Conservation (phyloP, 228 moss, liverwort and hornwort genomes). For the Sphagnum fallax region DNA sequence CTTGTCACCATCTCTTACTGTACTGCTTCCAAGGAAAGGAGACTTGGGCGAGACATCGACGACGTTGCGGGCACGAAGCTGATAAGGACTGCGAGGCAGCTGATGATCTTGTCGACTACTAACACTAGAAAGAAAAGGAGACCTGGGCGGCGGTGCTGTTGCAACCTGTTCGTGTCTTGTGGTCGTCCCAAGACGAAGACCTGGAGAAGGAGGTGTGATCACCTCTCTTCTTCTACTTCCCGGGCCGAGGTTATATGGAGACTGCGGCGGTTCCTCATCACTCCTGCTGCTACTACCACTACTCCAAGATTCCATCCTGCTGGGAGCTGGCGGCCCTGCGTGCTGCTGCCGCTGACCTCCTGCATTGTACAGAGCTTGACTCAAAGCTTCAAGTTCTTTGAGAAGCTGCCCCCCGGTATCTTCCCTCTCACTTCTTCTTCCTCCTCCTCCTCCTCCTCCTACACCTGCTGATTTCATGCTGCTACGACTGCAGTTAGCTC, state of each 20-base stretch:
- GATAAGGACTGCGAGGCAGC: too few species aligned
- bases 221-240: too few species aligned
- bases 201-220: too few species aligned
- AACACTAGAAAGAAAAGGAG: too few species aligned
- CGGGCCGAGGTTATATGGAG: background rate
- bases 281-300: background rate
- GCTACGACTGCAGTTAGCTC: constrained; percentile 1
- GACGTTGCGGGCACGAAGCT: too few species aligned
- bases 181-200: too few species aligned
- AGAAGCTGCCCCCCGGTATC: constrained; percentile 69
- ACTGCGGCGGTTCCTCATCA: background rate
- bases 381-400: constrained; percentile 82
- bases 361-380: constrained; percentile 77
- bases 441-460: too few species aligned
- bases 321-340: background rate
- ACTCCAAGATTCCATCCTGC: background rate
- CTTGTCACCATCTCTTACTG: background rate
- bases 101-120: too few species aligned
- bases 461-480: constrained; percentile 13
- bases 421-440: constrained; percentile 26
- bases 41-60: background rate
- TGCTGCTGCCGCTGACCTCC: constrained; percentile 17
- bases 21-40: background rate
- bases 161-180: too few species aligned
- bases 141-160: too few species aligned